Base-by-base conservation (phyloP, 202 grass and related monocot genomes). In the Setaria italica region DNA sequence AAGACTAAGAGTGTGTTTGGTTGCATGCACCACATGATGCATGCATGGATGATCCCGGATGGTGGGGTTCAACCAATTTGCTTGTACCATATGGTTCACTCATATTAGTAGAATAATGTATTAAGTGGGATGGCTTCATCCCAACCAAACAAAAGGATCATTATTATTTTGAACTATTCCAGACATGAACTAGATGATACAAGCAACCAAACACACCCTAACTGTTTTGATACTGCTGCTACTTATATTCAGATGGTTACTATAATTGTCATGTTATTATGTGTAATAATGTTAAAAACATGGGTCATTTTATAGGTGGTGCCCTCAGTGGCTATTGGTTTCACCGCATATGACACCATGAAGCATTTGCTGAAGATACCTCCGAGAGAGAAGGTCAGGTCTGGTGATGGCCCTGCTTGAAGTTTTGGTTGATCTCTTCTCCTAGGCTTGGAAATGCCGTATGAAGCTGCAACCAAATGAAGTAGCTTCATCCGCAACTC, bases 251-350 rank as follows among this genome's bases (percentile, higher is more conserved):
- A 63, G 47, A 7, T 46, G n/a, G 4, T 10, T 6, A 60, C 4
- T 83, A 17, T 33, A 73, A n/a, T 33, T 74, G 8, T 43, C 39
- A 66, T 66, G 25, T 57, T 16, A 30, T 80, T 56, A 62, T 69
- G 20, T 11, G 0, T 70, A 25, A 41, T 4, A 70, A 16, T 45
- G 15, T 79, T 80, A 51, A 25, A 82, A 86, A 72, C 62, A 67
- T 41, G 14, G 58, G 20, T 16, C 30, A 21, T 82, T 78, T 65
- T 87, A 58, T 62, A 95, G 93, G 93, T 95, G 69, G 90, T 90
- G 47, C 93, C 93, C 29, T 92, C 93, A 3, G 90, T 95, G 14
- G 93, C 90, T 37, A 90, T 92, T 82, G 93, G 90, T 79, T 95
- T 95, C 77, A 95, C 90, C 5, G 90, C 90, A 69, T 95, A 92